A percentile compares a stretch with the other conserved stretches of the same genome.
These are phyloP conservation scores for Emmonsiellopsis sp. DNA, from an alignment of 2,329 filamentous ascomycete species.

Conservation along the genomic window DNA sequence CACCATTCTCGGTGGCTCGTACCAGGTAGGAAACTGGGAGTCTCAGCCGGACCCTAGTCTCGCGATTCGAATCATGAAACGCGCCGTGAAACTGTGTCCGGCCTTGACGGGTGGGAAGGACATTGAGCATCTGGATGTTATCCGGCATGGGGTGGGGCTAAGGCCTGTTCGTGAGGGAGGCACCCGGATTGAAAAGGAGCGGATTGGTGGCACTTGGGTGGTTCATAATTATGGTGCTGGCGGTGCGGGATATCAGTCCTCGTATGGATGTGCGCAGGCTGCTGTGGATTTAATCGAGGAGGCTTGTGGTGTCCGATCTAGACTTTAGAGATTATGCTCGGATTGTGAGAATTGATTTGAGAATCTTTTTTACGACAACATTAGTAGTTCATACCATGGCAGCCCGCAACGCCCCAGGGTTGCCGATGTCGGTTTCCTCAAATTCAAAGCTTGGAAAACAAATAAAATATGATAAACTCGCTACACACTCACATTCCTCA, in stretches of 20 bases:
- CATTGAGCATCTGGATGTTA: constrained; percentile 56
- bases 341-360: neutral
- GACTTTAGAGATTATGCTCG: neutral
- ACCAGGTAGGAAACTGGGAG: constrained; percentile 65
- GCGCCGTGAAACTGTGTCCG: constrained; percentile 57
- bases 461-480: too few relatives aligned
- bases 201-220: constrained; percentile 52
- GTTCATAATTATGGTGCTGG: constrained; percentile 76
- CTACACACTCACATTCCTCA: too few relatives aligned
- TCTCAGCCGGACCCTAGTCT: constrained; percentile 62
- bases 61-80: constrained; percentile 67
- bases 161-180: constrained; percentile 61
- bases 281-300: constrained; percentile 56
- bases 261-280: constrained; percentile 57
- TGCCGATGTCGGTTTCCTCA: too few relatives aligned
- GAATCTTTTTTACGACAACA: too few relatives aligned
- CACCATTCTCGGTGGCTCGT: constrained; percentile 68
- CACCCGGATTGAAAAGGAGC: constrained; percentile 61
- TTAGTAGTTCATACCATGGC: too few relatives aligned
- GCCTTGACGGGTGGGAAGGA: constrained; percentile 55
- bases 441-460: too few relatives aligned
- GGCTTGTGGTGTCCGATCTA: neutral
- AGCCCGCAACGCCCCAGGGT: too few relatives aligned
- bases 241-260: constrained; percentile 59
- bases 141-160: constrained; percentile 67